Base-by-base conservation (phyloP, 2,329 filamentous ascomycete genomes). In the Phyllosticta citrichinensis region DNA sequence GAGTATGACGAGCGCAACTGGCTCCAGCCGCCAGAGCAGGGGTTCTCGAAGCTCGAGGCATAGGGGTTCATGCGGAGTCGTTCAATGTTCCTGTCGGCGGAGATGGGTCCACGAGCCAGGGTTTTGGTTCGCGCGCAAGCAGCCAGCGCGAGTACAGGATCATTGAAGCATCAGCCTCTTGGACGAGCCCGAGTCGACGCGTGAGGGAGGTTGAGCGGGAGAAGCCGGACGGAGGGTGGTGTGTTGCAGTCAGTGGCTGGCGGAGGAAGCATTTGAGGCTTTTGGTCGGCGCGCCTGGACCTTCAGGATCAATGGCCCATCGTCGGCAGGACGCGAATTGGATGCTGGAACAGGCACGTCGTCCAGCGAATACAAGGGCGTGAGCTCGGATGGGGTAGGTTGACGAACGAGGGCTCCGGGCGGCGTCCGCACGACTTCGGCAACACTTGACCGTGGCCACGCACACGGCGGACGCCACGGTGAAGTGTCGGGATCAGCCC, bases 1-100 rank as follows among this genome's bases (percentile, higher is more conserved):
- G 79, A 77, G 60, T 99, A 97, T 73, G 94, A 97, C 74, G 82
- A 82, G 75, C 81, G 81, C 75, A 99, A 99, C 75, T 97, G 94
- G 94, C 75, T 99, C 73, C 93, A 97, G 77, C 91, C 92, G 62
- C 87, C 91, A 0, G 78, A 80, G 51, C 83, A 83, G 52, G 92
- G 90, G 0, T 97, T 99, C 70, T 92, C 88, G 6, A 87, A 76
- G 71, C 69, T 92, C n/a, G 47, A 19, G 17, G 52, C 22, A 14
- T 60, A 47, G 50, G 33, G 33, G 14, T 30, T 40, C 35, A 27
- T 52, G 55, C 40, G 17, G 40, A 47, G 40, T 47, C 40, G 40
- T 47, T 47, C n/a, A 47, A n/a, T 47, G 40, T 47, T 47, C 40
- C 40, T 47, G 40, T 47, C 40, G n/a, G 40, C 40, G 40, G 40